Conservation (phyloP, 169 alveolate genomes). For the Plasmodium cynomolgi region DNA sequence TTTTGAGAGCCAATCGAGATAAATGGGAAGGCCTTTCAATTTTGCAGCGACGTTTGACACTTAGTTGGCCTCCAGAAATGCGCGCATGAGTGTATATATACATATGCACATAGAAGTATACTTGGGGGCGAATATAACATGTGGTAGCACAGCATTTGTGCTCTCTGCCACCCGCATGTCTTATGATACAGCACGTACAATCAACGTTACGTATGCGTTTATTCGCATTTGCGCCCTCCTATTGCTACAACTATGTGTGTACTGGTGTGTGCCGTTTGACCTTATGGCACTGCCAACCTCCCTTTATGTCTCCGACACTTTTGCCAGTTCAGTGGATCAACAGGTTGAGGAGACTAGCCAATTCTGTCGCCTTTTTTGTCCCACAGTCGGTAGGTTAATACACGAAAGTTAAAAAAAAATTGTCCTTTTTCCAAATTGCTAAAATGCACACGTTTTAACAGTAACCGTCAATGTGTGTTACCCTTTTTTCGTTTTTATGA, state of each 20-base stretch:
- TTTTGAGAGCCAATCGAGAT: not conserved
- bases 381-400: not conserved
- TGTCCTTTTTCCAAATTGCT: not conserved
- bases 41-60: not conserved
- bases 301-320: not conserved
- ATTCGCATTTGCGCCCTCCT: not conserved
- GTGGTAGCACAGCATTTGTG: not conserved
- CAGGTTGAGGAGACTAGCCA: not conserved
- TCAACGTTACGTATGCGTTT: not conserved
- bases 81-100: not conserved
- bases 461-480: not conserved
- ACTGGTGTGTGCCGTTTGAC: not conserved
- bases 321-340: not conserved
- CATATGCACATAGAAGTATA: not conserved
- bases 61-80: not conserved
- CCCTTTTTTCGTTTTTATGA: not conserved
- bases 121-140: not conserved
- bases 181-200: not conserved
- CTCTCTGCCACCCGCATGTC: not conserved
- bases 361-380: not conserved
- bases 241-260: not conserved
- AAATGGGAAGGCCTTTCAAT: not conserved
- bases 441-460: not conserved
- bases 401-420: not conserved
- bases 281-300: not conserved